Conservation (phyloP, 257 asterid species). For the Primulina tabacum region DNA sequence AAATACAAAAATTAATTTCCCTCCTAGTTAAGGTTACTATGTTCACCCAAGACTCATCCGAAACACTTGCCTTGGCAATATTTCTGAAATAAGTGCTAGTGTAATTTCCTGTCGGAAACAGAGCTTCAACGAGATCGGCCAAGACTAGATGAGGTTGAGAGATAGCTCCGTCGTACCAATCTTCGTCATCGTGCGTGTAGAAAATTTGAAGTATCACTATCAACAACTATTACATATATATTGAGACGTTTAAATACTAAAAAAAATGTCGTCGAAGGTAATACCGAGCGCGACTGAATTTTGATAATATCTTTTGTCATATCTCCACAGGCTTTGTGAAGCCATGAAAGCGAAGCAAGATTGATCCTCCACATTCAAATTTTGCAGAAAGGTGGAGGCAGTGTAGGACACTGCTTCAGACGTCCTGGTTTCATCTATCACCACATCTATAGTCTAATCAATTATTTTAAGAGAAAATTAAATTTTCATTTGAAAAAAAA, state of each 20-base stretch:
- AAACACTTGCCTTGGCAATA: slow-evolving; percentile 66
- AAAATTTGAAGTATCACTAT: too few relatives aligned
- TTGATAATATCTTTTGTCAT: slow-evolving; percentile 58
- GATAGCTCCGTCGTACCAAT: slow-evolving; percentile 90
- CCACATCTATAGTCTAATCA: slow-evolving; percentile 76
- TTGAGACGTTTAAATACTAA: too few relatives aligned
- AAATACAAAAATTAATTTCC: too few relatives aligned
- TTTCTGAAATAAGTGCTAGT: slow-evolving; percentile 68
- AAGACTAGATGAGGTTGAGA: slow-evolving; percentile 90
- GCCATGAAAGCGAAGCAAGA: slow-evolving; percentile 79
- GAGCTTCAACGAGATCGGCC: slow-evolving; percentile 73
- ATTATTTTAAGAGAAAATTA: too few relatives aligned
- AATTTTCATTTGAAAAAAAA: too few relatives aligned
- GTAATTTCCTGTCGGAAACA: slow-evolving; percentile 72
- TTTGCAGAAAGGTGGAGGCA: slow-evolving; percentile 59
- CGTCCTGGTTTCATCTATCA: slow-evolving; percentile 73
- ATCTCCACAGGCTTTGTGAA: slow-evolving; percentile 86
- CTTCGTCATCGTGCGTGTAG: slow-evolving; percentile 23
- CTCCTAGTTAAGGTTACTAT: too few relatives aligned
- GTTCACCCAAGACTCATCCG: too few relatives aligned
- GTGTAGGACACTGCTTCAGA: slow-evolving; percentile 57
- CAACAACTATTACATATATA: too few relatives aligned
- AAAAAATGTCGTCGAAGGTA: too few relatives aligned
- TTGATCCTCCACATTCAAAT: slow-evolving; percentile 61
- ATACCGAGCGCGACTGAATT: slow-evolving; percentile 26